Evolutionary conservation across 345 rosid genomes (phyloP).

Genomic region (Citropsis articulata): DNA sequence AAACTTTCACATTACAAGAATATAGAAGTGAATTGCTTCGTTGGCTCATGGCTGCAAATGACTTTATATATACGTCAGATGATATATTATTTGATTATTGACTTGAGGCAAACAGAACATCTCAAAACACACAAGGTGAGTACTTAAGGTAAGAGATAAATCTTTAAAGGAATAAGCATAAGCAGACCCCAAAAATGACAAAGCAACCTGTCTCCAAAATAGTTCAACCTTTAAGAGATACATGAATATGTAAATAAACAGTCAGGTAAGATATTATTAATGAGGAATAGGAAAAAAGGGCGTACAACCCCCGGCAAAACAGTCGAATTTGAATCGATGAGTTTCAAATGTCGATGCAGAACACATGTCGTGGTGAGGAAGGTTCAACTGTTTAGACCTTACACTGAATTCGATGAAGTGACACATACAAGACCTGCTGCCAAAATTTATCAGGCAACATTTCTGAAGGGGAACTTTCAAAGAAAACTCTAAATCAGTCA

Average conservation of each 20-base stretch:
- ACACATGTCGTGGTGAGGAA: slow-evolving; percentile 45
- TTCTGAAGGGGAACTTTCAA: slow-evolving; percentile 16
- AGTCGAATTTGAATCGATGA: slow-evolving; percentile 56
- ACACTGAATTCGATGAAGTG: slow-evolving; percentile 67
- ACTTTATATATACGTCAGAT: not conserved
- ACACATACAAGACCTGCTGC: slow-evolving; percentile 75
- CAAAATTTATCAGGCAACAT: slow-evolving; percentile 59
- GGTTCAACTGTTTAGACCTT: slow-evolving; percentile 61
- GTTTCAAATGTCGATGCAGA: slow-evolving; percentile 55
- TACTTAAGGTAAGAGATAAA: slow-evolving; percentile 1
- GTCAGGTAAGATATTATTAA: slow-evolving; percentile 30
- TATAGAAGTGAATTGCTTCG: not conserved
- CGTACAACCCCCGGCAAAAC: slow-evolving; percentile 41
- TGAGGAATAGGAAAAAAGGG: slow-evolving; percentile 37
- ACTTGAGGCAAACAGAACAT: not conserved
- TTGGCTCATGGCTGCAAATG: not conserved
- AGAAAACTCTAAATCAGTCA: slow-evolving; percentile 18
- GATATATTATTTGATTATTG: not conserved
- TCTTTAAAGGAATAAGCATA: slow-evolving; percentile 15
- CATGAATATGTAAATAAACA: slow-evolving; percentile 20
- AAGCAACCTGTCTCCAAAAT: slow-evolving; percentile 14
- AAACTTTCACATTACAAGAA: not conserved
- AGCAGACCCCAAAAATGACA: slow-evolving; percentile 5
- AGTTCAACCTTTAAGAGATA: slow-evolving; percentile 10
- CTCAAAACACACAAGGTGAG: not conserved